Evolutionary conservation across 352 stramenopile genomes (phyloP).

Genomic region (Globisporangium parvum): DNA sequence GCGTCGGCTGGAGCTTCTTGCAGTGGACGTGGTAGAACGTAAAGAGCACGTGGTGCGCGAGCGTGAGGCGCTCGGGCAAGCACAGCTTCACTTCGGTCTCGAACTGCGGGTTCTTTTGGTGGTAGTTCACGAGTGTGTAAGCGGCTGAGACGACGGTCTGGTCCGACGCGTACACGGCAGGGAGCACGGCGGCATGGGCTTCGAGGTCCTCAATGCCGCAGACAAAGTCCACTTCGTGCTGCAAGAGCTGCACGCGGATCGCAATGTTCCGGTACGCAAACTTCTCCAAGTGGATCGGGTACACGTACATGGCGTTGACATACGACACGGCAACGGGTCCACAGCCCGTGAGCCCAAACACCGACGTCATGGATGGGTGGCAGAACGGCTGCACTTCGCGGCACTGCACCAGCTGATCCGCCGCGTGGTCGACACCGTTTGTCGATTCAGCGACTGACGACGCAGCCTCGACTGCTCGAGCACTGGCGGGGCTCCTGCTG

Average conservation of each 20-base stretch:
- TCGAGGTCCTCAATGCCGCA: slow-evolving; percentile 31
- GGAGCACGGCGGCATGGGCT: slow-evolving; percentile 22
- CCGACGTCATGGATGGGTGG: slow-evolving; percentile 23
- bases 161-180: slow-evolving; percentile 30
- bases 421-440: neutral
- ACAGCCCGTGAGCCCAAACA: slow-evolving; percentile 34
- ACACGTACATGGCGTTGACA: slow-evolving; percentile 57
- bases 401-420: slow-evolving; percentile 14
- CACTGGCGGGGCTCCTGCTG: neutral
- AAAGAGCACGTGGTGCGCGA: slow-evolving; percentile 51
- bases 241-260: slow-evolving; percentile 56
- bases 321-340: slow-evolving; percentile 54
- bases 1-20: slow-evolving; percentile 57
- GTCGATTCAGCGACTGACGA: neutral
- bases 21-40: slow-evolving; percentile 81
- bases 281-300: slow-evolving; percentile 56
- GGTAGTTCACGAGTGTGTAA: slow-evolving; percentile 63
- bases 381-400: slow-evolving; percentile 67
- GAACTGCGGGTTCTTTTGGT: slow-evolving; percentile 73
- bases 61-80: slow-evolving; percentile 45
- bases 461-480: neutral
- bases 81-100: slow-evolving; percentile 71
- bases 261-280: slow-evolving; percentile 65
- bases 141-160: slow-evolving; percentile 19
- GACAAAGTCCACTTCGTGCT: slow-evolving; percentile 39